These are phyloP conservation scores for Asterionellopsis glacialis DNA, from an alignment of 108 stramenopile species.

Conservation along the genomic window DNA sequence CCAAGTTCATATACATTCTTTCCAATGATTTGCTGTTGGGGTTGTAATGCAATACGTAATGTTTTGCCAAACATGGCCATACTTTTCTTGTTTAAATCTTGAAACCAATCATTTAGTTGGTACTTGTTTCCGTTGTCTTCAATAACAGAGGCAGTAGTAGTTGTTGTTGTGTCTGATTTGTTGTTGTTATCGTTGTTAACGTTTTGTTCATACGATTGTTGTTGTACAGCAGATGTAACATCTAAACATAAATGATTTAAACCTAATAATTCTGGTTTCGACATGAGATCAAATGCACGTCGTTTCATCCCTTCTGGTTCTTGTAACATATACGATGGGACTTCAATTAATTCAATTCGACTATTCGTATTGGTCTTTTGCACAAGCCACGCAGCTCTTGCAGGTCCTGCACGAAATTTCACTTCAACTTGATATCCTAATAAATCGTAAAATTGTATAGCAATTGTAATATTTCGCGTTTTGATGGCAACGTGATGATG, in stretches of 20 bases:
- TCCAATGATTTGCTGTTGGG: conserved; percentile 68
- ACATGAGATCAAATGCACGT: conserved; percentile 63
- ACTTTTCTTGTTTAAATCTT: conserved; percentile 55
- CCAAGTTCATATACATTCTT: conserved; percentile 69
- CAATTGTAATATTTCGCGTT: conserved; percentile 75
- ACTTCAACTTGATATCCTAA: conserved; percentile 62
- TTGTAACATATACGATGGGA: conserved; percentile 63
- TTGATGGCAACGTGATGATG: conserved; percentile 69
- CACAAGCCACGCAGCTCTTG: conserved; percentile 68
- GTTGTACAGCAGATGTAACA: conserved; percentile 42
- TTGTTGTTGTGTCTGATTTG: background rate
- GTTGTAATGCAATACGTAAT: conserved; percentile 60
- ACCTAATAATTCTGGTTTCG: conserved; percentile 63
- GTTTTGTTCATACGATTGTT: too few relatives aligned
- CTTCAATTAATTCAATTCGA: conserved; percentile 78
- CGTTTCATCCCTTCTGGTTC: conserved; percentile 60
- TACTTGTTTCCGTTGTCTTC: too few relatives aligned
- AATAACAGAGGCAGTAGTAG: background rate
- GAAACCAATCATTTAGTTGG: conserved; percentile 43
- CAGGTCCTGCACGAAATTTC: conserved; percentile 74
- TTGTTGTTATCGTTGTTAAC: background rate
- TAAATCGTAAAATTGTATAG: conserved; percentile 78
- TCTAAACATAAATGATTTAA: conserved; percentile 81
- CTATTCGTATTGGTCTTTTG: background rate
- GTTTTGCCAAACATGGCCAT: conserved; percentile 56